Percentiles rank a stretch among this genome's conserved stretches.
These are phyloP conservation scores for Nelumbo lutea DNA, from an alignment of 164 flowering plant species.

Conservation along the genomic window DNA sequence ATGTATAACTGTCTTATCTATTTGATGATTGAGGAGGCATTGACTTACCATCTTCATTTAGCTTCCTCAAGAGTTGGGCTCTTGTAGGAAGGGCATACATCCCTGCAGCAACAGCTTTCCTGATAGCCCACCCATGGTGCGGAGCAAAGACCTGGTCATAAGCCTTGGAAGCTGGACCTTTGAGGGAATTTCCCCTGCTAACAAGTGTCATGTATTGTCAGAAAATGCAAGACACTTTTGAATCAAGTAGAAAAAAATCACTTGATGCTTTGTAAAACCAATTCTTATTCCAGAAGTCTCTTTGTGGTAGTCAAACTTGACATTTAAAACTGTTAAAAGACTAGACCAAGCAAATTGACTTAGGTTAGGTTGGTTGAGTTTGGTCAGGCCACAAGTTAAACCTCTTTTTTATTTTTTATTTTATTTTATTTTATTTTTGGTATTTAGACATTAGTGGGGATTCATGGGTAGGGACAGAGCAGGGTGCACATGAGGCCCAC, in stretches of 20 bases:
- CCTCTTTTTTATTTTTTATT: neutral
- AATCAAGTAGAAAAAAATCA: too few species aligned
- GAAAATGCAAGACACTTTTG: too few species aligned
- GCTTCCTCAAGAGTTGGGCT: slow-evolving; percentile 51
- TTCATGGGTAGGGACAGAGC: too few species aligned
- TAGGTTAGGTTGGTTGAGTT: neutral
- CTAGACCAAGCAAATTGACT: neutral
- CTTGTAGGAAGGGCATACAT: slow-evolving; percentile 82
- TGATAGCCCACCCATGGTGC: slow-evolving; percentile 76
- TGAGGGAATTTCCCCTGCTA: slow-evolving; percentile 68
- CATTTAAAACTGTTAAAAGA: neutral
- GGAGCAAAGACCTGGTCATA: slow-evolving; percentile 73
- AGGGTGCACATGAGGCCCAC: too few species aligned
- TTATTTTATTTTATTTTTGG: too few species aligned
- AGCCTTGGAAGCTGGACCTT: slow-evolving; percentile 63
- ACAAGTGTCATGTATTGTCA: neutral
- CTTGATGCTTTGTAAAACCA: neutral
- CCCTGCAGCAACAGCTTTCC: slow-evolving; percentile 81
- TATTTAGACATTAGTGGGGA: too few species aligned
- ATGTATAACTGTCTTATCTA: neutral
- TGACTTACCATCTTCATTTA: slow-evolving; percentile 74
- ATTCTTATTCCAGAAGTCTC: too few species aligned
- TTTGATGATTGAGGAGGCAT: neutral
- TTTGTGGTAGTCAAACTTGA: neutral
- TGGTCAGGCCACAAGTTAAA: neutral